Evolutionary conservation across 1,284 basidiomycete species (phyloP), one percentile per base, ranked within the genome.

Genomic region (Apiotrichum porosum): DNA sequence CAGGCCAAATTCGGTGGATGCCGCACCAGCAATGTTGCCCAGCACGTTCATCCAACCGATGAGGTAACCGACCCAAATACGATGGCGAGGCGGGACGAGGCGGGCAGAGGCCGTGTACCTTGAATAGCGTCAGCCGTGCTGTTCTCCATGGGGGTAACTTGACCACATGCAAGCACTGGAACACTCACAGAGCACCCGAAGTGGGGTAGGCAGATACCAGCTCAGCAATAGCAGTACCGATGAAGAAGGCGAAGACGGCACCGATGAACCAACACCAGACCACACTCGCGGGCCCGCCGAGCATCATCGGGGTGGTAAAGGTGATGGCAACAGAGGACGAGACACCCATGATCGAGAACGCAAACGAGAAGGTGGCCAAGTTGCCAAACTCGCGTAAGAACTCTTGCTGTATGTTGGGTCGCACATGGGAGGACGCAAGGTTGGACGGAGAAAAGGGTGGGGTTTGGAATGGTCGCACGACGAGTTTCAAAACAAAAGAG

Each of bases 21-120:
- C 54, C 48, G 66, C 62, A 45, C 57, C 52, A 22, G 57, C 62
- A n/a, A 60, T 69, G 69, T 60, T 61, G 76, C 88, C 89, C 12
- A 93, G 81, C 37, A 90, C 81, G 68, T 93, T 94, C 42, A 94
- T 79, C 86, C 67, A 91, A 46, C 88, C 88, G 37, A 86, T 85
- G 15, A 88, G 72, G 69, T 75, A 78, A 22, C 77, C 77, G 36
- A 74, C 70, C 37, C 66, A n/a, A 6, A 17, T 22, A 8, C 34
- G 28, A 9, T 45, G 44, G 9, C 28, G 18, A 14, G 43, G 44
- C 2, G 44, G 37, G 21, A 46, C 44, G 14, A 46, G 37, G 19
- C 37, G 36, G 12, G 44, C 44, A 3, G 44, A 38, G 4, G 44
- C 44, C 13, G 37, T 34, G 34, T 46, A 38, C 2, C 36, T 38